phyloP scores from a whole-genome alignment of 331 rosid genomes.

The Quercus lobata region DNA sequence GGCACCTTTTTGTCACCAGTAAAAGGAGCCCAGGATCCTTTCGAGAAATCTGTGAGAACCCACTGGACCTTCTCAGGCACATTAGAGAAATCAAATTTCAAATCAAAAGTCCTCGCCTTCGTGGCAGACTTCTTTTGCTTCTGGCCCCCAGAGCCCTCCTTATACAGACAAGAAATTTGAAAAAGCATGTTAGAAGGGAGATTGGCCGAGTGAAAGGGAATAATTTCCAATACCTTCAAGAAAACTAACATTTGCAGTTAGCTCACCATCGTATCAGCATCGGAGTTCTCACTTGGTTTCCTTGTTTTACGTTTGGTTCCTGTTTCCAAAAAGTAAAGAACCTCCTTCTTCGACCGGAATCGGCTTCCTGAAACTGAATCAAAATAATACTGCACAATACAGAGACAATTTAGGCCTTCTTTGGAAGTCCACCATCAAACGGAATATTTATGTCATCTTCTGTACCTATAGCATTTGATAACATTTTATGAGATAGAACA shows the following conservation, averaged over 20 bases:
- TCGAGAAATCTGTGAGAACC: constrained; percentile 43
- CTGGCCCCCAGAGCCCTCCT: constrained; percentile 22
- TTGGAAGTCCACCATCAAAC: neutral
- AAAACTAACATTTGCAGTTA: neutral
- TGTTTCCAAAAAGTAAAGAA: constrained; percentile 46
- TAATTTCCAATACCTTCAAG: neutral
- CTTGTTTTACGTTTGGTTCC: constrained; percentile 31
- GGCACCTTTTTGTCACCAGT: constrained; percentile 30
- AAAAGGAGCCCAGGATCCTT: constrained; percentile 47
- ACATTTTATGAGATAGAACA: neutral
- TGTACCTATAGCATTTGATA: neutral
- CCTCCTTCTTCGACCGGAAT: constrained; percentile 60
- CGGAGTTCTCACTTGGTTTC: constrained; percentile 25
- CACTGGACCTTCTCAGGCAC: constrained; percentile 53
- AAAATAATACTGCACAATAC: constrained; percentile 46
- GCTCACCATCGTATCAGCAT: constrained; percentile 31
- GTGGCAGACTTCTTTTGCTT: constrained; percentile 29
- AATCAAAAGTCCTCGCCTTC: constrained; percentile 14
- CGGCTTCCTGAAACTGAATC: constrained; percentile 43
- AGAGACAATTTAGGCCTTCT: constrained; percentile 7
- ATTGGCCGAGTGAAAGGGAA: neutral
- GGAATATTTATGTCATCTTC: neutral
- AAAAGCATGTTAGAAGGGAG: neutral
- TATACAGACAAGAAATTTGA: constrained; percentile 5
- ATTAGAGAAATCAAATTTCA: constrained; percentile 34